These are phyloP conservation scores for Knoxdaviesia capensis DNA, from an alignment of 2,329 filamentous ascomycete species.

Conservation along the genomic window DNA sequence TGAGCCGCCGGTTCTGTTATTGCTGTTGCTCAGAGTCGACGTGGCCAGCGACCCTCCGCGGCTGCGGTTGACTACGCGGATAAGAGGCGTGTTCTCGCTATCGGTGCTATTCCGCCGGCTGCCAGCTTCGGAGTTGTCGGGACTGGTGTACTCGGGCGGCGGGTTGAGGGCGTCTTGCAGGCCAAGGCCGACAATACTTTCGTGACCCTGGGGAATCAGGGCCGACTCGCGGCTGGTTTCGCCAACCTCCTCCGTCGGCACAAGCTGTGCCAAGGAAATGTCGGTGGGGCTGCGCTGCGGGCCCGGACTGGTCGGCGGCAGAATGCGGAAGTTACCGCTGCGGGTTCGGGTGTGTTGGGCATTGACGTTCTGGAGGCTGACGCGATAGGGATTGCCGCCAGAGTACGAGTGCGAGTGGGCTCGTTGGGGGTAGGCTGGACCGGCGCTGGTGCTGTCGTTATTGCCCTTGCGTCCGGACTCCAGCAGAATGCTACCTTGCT, in stretches of 20 bases:
- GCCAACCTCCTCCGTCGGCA: conserved; percentile 50
- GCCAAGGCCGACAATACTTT: conserved; percentile 19
- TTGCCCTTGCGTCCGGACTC: conserved; percentile 58
- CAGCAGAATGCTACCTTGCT: conserved; percentile 87
- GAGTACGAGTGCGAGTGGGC: conserved; percentile 24
- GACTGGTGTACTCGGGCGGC: conserved; percentile 53
- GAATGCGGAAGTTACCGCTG: conserved; percentile 59
- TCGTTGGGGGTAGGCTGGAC: conserved; percentile 3
- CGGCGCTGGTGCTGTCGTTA: conserved; percentile 20
- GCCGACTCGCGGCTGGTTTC: conserved; percentile 34
- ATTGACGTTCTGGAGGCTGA: conserved; percentile 23
- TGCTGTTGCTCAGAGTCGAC: conserved; percentile 9
- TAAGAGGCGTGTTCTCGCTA: conserved; percentile 32
- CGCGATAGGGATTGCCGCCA: conserved; percentile 6
- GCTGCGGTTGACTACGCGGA: conserved; percentile 27
- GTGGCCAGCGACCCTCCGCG: conserved; percentile 28
- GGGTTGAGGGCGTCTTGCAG: conserved; percentile 38
- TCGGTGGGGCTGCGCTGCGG: conserved; percentile 84
- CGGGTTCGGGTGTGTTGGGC: conserved; percentile 52
- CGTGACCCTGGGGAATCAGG: conserved; percentile 2
- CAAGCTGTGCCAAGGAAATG: conserved; percentile 78
- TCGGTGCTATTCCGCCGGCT: conserved; percentile 37
- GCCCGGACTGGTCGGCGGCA: conserved; percentile 66
- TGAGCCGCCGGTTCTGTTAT: conserved; percentile 7
- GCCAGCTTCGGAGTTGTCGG: conserved; percentile 35